Percentiles rank a stretch among this genome's conserved stretches.
Evolutionary conservation across 176 grass and related monocot genomes (phyloP).

Genomic region (Raddia guianensis): DNA sequence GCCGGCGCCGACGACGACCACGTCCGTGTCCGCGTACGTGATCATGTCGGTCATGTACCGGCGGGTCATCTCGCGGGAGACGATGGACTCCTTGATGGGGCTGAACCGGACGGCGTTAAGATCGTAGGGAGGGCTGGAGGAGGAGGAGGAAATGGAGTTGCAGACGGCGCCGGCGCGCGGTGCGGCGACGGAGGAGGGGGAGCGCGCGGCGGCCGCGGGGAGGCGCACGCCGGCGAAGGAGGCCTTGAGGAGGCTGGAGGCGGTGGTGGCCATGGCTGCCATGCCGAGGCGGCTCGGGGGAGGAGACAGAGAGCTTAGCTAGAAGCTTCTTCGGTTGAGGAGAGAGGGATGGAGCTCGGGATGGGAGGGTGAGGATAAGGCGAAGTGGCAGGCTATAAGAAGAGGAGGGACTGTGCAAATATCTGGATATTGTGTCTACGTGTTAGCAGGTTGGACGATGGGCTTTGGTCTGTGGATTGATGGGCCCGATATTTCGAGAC

Average conservation of each 20-base stretch:
- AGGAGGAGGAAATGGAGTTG: slow-evolving; percentile 41
- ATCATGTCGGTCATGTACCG: slow-evolving; percentile 99
- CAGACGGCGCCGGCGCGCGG: slow-evolving; percentile 28
- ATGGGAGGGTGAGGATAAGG: background rate
- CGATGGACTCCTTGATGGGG: slow-evolving; percentile 87
- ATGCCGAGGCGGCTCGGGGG: slow-evolving; percentile 22
- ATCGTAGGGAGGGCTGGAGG: slow-evolving; percentile 62
- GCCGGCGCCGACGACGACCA: slow-evolving; percentile 81
- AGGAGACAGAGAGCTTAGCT: background rate
- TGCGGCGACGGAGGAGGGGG: slow-evolving; percentile 7
- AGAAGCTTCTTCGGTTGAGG: background rate
- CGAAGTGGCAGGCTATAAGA: slow-evolving; percentile 37
- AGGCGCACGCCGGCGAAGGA: slow-evolving; percentile 46
- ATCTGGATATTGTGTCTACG: slow-evolving; percentile 45
- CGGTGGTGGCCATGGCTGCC: slow-evolving; percentile 66
- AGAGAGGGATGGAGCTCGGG: background rate
- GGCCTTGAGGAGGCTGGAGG: slow-evolving; percentile 46
- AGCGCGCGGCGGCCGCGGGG: background rate
- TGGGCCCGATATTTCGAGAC: slow-evolving; percentile 2
- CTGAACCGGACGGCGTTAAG: slow-evolving; percentile 70
- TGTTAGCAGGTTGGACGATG: slow-evolving; percentile 22
- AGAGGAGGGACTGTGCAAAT: slow-evolving; percentile 43
- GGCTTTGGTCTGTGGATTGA: slow-evolving; percentile 32
- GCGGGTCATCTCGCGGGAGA: slow-evolving; percentile 89
- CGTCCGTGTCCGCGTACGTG: slow-evolving; percentile 91